These are phyloP conservation scores for Globisporangium camurandrum DNA, from an alignment of 352 stramenopile genomes.

Conservation along the genomic window DNA sequence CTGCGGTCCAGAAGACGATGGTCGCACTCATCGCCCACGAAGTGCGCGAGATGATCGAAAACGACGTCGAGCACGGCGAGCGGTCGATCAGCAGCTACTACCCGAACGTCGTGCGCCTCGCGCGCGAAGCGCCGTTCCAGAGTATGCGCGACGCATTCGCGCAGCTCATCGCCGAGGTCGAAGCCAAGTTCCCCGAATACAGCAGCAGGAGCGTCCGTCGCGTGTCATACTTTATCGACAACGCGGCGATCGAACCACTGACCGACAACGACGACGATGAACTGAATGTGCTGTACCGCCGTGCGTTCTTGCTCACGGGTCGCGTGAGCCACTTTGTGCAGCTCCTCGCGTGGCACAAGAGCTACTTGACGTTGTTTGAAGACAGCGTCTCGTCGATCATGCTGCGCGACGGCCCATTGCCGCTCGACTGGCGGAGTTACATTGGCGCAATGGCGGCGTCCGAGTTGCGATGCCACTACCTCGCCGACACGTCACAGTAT, in stretches of 20 bases:
- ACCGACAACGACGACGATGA: slow-evolving; percentile 39
- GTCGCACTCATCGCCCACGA: slow-evolving; percentile 40
- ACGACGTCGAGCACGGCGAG: slow-evolving; percentile 19
- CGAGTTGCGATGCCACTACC: slow-evolving; percentile 73
- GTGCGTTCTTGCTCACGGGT: slow-evolving; percentile 55
- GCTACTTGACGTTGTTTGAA: slow-evolving; percentile 69
- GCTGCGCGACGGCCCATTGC: slow-evolving; percentile 67
- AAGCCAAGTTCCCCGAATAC: slow-evolving; percentile 29
- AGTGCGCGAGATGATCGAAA: slow-evolving; percentile 44
- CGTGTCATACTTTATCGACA: slow-evolving; percentile 74
- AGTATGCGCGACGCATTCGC: slow-evolving; percentile 52
- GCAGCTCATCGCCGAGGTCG: slow-evolving; percentile 34
- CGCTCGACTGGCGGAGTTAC: slow-evolving; percentile 76
- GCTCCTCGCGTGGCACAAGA: slow-evolving; percentile 72
- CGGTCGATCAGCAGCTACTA: slow-evolving; percentile 53
- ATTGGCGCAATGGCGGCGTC: slow-evolving; percentile 78
- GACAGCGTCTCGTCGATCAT: slow-evolving; percentile 59
- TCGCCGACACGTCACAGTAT: slow-evolving; percentile 73
- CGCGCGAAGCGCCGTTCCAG: slow-evolving; percentile 57
- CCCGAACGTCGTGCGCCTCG: slow-evolving; percentile 54
- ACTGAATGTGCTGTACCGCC: slow-evolving; percentile 38
- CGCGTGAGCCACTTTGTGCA: slow-evolving; percentile 72
- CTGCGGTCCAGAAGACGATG: slow-evolving; percentile 54
- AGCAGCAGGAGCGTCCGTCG: slow-evolving; percentile 20
- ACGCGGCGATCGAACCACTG: slow-evolving; percentile 17